Evolutionary conservation across 2,329 filamentous ascomycete genomes (phyloP).

Genomic region (Ascochyta rabiei): DNA sequence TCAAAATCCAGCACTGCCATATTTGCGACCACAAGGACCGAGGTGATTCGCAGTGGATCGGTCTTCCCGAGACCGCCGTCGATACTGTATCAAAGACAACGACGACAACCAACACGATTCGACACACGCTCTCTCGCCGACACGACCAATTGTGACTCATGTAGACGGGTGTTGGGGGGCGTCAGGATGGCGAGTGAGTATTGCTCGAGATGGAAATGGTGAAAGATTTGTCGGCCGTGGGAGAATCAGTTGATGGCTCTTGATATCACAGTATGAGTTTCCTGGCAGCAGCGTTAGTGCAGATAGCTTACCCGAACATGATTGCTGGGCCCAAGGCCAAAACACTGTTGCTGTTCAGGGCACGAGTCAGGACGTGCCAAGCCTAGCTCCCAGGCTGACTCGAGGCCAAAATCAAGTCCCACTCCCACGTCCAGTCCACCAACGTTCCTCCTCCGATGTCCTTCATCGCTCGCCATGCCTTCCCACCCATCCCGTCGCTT

Average conservation of each 20-base stretch:
- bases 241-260: not conserved
- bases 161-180: not conserved
- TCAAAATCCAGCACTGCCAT: conserved; percentile 22
- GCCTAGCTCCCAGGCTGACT: not conserved
- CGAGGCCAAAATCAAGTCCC: conserved; percentile 1
- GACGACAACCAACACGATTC: not conserved
- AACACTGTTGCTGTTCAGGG: not conserved
- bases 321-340: conserved; percentile 23
- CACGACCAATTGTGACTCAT: conserved; percentile 7
- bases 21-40: conserved; percentile 12
- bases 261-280: not conserved
- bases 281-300: conserved; percentile 12
- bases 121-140: not conserved
- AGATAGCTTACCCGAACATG: conserved; percentile 7
- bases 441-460: conserved; percentile 33
- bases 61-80: conserved; percentile 1
- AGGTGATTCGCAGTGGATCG: conserved; percentile 7
- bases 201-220: not conserved
- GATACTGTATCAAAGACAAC: not conserved
- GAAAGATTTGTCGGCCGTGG: not conserved
- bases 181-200: not conserved
- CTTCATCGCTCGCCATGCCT: conserved; percentile 74
- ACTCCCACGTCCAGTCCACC: not conserved
- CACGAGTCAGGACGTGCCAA: conserved; percentile 16
- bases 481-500: conserved; percentile 75